phyloP scores from a whole-genome alignment of 2,329 filamentous ascomycete genomes.

The Onygenales sp. region DNA sequence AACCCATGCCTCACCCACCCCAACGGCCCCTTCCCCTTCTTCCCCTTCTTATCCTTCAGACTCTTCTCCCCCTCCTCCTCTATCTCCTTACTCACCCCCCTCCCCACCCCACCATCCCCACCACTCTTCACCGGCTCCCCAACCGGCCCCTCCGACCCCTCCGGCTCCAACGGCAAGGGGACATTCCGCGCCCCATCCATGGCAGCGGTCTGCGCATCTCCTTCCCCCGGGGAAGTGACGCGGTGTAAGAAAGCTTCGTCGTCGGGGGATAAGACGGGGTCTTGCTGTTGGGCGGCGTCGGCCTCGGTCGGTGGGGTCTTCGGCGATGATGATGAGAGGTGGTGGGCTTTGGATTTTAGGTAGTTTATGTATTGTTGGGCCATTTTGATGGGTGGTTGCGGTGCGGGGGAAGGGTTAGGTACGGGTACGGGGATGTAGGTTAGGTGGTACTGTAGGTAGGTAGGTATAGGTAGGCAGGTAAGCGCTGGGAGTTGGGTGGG shows the following conservation, averaged over 20 bases:
- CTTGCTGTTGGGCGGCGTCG: constrained; percentile 16
- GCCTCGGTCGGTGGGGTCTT: constrained; percentile 13
- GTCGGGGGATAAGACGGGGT: constrained; percentile 48
- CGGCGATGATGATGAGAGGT: constrained; percentile 7
- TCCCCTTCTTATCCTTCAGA: constrained; percentile 25
- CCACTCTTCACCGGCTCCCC: neutral
- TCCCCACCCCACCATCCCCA: constrained; percentile 20
- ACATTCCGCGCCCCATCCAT: constrained; percentile 40
- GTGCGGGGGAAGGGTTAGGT: neutral
- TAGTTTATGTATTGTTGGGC: constrained; percentile 36
- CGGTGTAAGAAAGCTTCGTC: constrained; percentile 49
- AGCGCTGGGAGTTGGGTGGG: too few species aligned
- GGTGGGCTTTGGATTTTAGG: constrained; percentile 29
- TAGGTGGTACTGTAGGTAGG: too few species aligned
- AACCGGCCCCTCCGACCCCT: constrained; percentile 29
- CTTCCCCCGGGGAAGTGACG: constrained; percentile 37
- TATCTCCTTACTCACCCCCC: constrained; percentile 23
- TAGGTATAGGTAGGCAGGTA: too few species aligned
- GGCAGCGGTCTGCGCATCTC: constrained; percentile 35
- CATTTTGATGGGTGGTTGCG: neutral
- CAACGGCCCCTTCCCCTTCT: constrained; percentile 29
- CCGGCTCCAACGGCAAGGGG: constrained; percentile 41
- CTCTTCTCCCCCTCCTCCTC: constrained; percentile 13
- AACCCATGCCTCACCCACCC: constrained; percentile 31
- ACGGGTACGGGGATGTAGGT: neutral